Base-by-base conservation (phyloP, 2,329 filamentous ascomycete species). In the Penicillium griseofulvum region DNA sequence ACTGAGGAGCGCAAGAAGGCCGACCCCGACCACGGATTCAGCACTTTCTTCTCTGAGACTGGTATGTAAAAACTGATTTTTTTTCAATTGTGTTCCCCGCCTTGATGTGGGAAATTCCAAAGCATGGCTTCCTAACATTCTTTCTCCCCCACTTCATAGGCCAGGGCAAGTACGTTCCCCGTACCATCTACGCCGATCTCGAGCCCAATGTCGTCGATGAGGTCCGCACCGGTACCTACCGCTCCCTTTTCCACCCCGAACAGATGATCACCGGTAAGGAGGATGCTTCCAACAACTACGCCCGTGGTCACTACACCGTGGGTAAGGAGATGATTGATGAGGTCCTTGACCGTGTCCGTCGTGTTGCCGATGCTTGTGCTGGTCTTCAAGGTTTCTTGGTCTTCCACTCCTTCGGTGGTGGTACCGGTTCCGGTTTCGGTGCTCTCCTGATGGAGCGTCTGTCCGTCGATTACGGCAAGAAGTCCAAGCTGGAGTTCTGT, bases 181-280 rank as follows among this genome's bases (percentile, higher is more conserved):
- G 94, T 74, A 94, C 94, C 76, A 97, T 99, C 82, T 97, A 97
- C 87, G 91, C 88, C 83, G 94, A 99, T 89, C 90, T 99, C 75
- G 94, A 99, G 84, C 94, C 94, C 82, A 97, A 97, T 74, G 94
- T 97, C 73, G 88, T 99, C 82, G 94, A 99, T 74, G 94, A 97
- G 83, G 94, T 97, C 81, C 92, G 94, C 82, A 97, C 92, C 70
- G 94, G 94, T 74, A 80, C 91, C 76, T 99, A 97, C 87, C 90
- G 93, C 73, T 89, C 85, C 75, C 88, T 99, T 65, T 97, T 97
- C 87, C 94, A 97, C 83, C 94, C 94, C 57, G 94, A 97, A 82
- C 89, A 95, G 82, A 96, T 99, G 93, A 97, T 99, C 80, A 96
- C 91, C 65, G 94, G 94, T 81, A 97, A 97, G 88, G 94, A 97